Base-by-base conservation (phyloP, 2,329 filamentous ascomycete genomes). In the Aspergillus amoenus region DNA sequence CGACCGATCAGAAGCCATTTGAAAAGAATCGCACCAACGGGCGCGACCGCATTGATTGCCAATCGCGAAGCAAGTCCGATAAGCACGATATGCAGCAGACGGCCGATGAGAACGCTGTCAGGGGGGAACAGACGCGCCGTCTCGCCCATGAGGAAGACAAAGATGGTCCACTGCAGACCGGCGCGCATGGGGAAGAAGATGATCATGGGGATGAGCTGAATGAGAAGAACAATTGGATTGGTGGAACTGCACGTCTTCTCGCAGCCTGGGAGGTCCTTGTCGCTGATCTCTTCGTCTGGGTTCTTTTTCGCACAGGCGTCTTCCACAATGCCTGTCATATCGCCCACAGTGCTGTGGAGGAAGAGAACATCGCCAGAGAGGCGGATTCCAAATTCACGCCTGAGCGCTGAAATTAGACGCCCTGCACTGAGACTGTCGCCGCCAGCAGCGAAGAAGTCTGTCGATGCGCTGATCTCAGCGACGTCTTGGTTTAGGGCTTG, bases 1-100 rank as follows among this genome's bases (percentile, higher is more conserved):
- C 77, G 76, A 11, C 83, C 83, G 42, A 85, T 80, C 51, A 85
- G 72, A 5, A 80, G 44, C 83, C 82, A 85, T 65, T 85, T 85
- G 48, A 77, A 72, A 3, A 71, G 41, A 22, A 85, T 82, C n/a
- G 77, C 81, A 21, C 79, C 40, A 24, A 79, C 66, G 0, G 82
- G 82, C 5, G 74, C 68, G 6, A 79, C 58, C 2, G 76, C 65
- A 15, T 73, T 68, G 5, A 77, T 75, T 4, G 74, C 62, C 4
- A 78, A 32, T 6, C 77, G 74, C 8, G 79, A 75, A 24, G 80
- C 67, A 7, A 74, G 56, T 42, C 84, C 78, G 7, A 75, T 76
- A 11, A 81, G 43, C 0, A 78, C 73, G 17, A 85, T 71, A 56
- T 80, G 78, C 55, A 84, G 54, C 12, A 84, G 70, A 37, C 82